phyloP scores from a whole-genome alignment of 108 stramenopile genomes.

The Conticribra guillardii region DNA sequence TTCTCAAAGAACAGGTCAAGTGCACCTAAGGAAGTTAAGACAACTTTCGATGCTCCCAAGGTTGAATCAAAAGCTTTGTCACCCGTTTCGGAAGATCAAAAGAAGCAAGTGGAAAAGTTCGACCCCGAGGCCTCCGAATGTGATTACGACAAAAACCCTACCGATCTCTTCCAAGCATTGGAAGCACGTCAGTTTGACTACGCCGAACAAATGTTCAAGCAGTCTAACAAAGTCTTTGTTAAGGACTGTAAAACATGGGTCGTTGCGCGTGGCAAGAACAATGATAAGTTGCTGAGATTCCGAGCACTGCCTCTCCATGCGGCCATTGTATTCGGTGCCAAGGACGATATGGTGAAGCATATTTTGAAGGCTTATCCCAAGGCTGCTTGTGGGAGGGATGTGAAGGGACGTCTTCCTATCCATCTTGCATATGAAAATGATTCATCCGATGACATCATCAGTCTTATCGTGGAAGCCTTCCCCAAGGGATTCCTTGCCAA shows the following conservation, averaged over 20 bases:
- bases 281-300: constrained; percentile 38
- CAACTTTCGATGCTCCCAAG: not conserved
- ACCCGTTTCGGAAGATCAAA: not conserved
- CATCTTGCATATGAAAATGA: constrained; percentile 47
- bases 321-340: constrained; percentile 44
- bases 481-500: constrained; percentile 43
- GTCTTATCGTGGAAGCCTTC: constrained; percentile 31
- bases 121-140: constrained; percentile 40
- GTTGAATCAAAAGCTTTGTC: no score
- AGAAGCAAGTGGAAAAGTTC: constrained; percentile 38
- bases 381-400: constrained; percentile 38
- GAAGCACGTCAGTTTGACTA: constrained; percentile 38
- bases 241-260: constrained; percentile 53
- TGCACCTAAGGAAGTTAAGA: not conserved
- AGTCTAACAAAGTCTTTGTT: constrained; percentile 21
- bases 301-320: constrained; percentile 48
- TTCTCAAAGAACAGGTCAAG: constrained; percentile 1
- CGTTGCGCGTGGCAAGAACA: constrained; percentile 24
- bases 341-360: constrained; percentile 32
- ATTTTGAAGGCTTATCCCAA: constrained; percentile 45
- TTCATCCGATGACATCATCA: constrained; percentile 25
- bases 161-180: constrained; percentile 47
- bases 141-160: constrained; percentile 49
- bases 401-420: constrained; percentile 42
- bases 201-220: constrained; percentile 15